Conservation (phyloP, 1,284 basidiomycete genomes). For the Malassezia sp. region DNA sequence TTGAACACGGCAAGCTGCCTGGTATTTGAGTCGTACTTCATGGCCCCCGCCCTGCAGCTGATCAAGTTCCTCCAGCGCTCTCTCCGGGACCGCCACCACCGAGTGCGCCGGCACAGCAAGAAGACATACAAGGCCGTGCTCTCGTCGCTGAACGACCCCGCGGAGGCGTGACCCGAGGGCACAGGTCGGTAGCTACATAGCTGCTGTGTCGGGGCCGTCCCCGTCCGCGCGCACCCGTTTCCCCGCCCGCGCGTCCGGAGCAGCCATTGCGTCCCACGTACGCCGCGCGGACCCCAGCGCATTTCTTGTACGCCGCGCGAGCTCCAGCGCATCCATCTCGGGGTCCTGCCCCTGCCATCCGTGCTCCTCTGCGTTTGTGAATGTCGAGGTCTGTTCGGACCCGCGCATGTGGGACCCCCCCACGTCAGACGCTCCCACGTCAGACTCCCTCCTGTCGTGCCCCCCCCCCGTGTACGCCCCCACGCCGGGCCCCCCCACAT, state of each 20-base stretch:
- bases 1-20: slow-evolving; percentile 66
- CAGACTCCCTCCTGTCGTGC: no score
- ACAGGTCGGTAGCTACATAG: no score
- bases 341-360: no score
- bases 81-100: slow-evolving; percentile 10
- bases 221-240: neutral
- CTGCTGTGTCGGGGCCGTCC: neutral
- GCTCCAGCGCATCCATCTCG: no score
- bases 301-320: no score
- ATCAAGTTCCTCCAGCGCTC: slow-evolving; percentile 6
- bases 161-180: no score
- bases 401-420: neutral
- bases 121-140: slow-evolving; percentile 17
- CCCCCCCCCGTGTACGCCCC: no score
- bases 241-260: neutral
- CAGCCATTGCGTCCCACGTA: no score
- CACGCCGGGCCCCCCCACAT: no score
- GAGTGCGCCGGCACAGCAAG: slow-evolving; percentile 3
- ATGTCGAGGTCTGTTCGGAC: neutral
- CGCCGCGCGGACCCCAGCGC: no score
- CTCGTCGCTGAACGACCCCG: slow-evolving; percentile 14
- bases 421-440: neutral
- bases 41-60: slow-evolving; percentile 2
- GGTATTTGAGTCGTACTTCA: slow-evolving; percentile 56
- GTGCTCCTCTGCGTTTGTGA: no score